Evolutionary conservation across 768 basidiomycete genomes (phyloP).

Genomic region (Cyclocybe aegerita): DNA sequence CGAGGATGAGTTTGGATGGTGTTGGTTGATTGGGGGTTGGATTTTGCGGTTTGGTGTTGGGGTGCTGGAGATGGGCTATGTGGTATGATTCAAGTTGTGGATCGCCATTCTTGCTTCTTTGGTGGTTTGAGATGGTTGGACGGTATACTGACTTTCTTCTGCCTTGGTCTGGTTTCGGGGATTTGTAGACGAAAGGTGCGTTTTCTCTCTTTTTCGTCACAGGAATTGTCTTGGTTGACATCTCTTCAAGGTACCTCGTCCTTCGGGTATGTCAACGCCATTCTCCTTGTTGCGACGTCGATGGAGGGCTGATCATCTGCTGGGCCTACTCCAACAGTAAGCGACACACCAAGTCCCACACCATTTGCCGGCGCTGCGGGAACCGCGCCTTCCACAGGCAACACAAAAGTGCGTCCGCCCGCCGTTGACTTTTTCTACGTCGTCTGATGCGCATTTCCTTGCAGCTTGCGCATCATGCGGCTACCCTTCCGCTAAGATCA

Average conservation of each 20-base stretch:
- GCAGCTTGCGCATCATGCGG: slow-evolving; percentile 94
- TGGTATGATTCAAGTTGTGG: background rate
- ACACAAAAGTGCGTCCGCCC: slow-evolving; percentile 79
- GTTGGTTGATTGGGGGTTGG: slow-evolving; percentile 6
- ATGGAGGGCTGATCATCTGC: slow-evolving; percentile 1
- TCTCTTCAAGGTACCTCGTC: slow-evolving; percentile 76
- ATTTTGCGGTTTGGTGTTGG: background rate
- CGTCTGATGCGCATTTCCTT: background rate
- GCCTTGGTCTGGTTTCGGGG: slow-evolving; percentile 18
- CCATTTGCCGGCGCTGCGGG: slow-evolving; percentile 96
- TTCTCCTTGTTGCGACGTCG: background rate
- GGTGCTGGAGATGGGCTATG: background rate
- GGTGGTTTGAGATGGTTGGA: slow-evolving; percentile 5
- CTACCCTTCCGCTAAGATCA: slow-evolving; percentile 92
- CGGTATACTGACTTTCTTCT: slow-evolving; percentile 19
- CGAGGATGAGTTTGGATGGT: slow-evolving; percentile 24
- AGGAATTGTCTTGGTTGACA: slow-evolving; percentile 2
- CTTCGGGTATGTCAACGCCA: slow-evolving; percentile 69
- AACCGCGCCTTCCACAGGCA: slow-evolving; percentile 96
- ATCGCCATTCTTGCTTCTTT: slow-evolving; percentile 1
- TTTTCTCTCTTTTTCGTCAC: slow-evolving; percentile 14
- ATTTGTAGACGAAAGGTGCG: slow-evolving; percentile 82
- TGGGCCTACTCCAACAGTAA: slow-evolving; percentile 57
- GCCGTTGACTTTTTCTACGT: background rate
- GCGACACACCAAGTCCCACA: slow-evolving; percentile 96